Evolutionary conservation across 495 filamentous ascomycete genomes (phyloP), one percentile per base, ranked within the genome.

Genomic region (Annulohypoxylon maeteangense): DNA sequence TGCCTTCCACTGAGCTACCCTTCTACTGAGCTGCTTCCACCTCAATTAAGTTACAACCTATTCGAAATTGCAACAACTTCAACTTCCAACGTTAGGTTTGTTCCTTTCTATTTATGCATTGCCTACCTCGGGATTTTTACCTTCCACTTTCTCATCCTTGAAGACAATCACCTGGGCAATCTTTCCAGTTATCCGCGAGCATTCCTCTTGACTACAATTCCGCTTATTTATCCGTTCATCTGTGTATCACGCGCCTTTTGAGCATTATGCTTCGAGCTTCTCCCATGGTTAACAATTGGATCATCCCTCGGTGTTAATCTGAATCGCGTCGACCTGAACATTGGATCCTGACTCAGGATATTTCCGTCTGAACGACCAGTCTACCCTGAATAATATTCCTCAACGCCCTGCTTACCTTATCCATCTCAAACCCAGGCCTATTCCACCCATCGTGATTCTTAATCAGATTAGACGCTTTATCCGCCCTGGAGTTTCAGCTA

Each of bases 401-500:
- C 54, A 5, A 40, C 45, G 40, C 18, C 44, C 32, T 56, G 29
- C 34, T n/a, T 31, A 42, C 48, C 34, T 18, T 23, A 20, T n/a
- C 10, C 32, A 29, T 54, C 22, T 20, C 60, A 31, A 25, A 6
- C n/a, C 16, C 16, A 36, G 32, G 23, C 38, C 36, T 42, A 11
- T 59, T 47, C 44, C 25, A 12, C 62, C 36, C 51, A 29, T 23
- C 7, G 7, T 22, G 38, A 58, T 42, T 44, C 48, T 40, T 45
- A 11, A 42, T n/a, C 31, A 32, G 23, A 73, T 62, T 60, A 67
- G 27, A 69, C 75, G 67, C 63, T 60, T 67, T 72, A 38, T 71
- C 45, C 62, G 44, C 10, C 44, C 63, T 51, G 59, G 62, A 61
- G 62, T 74, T 67, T 72, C 75, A 68, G 74, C 74, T 76, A 77